phyloP scores from a whole-genome alignment of 169 alveolate species.

The Plasmodium blacklocki region DNA sequence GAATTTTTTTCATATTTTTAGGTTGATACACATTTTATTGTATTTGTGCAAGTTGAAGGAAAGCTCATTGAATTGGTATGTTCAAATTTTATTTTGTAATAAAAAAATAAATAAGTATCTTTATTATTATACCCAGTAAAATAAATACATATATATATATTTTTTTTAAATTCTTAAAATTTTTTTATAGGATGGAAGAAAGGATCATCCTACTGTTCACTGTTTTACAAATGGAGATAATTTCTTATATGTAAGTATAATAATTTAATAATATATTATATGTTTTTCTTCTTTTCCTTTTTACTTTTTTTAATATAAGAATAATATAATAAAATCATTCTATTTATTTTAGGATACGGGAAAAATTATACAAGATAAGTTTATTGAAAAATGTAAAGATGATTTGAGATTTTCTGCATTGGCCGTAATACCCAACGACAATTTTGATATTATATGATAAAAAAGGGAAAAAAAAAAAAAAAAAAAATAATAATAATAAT shows the following conservation, averaged over 20 bases:
- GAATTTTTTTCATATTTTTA: background rate
- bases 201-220: constrained; percentile 36
- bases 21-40: constrained; percentile 72
- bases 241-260: constrained; percentile 25
- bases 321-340: background rate
- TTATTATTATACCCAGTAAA: no score
- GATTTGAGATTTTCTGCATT: constrained; percentile 54
- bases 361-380: constrained; percentile 21
- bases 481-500: no score
- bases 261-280: background rate
- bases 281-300: background rate
- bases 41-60: constrained; percentile 33
- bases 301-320: background rate
- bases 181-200: constrained; percentile 41
- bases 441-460: constrained; percentile 1
- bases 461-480: no score
- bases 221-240: constrained; percentile 15
- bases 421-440: constrained; percentile 27
- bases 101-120: no score
- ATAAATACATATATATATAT: background rate
- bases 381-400: constrained; percentile 25
- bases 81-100: background rate
- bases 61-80: constrained; percentile 42
- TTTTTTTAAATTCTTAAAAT: background rate
- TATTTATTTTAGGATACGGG: constrained; percentile 42